Evolutionary conservation across 352 stramenopile genomes (phyloP).

Genomic region (Phytophthora sp.): DNA sequence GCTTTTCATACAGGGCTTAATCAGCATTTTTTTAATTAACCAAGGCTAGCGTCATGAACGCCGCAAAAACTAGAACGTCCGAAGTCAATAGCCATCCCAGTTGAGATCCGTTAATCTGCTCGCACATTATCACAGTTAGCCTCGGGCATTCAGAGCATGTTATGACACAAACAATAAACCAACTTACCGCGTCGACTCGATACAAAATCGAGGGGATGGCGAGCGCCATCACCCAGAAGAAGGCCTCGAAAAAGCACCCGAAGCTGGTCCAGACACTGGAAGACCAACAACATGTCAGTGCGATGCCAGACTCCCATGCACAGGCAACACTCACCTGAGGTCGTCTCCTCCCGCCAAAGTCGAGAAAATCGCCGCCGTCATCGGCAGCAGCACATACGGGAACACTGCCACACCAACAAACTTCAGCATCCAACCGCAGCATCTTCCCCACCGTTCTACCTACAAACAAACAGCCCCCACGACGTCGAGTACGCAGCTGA

Average conservation of each 20-base stretch:
- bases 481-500: constrained; percentile 63
- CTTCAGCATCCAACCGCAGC: not conserved
- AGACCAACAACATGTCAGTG: not conserved
- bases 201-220: constrained; percentile 71
- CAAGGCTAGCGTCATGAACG: constrained; percentile 61
- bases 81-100: constrained; percentile 67
- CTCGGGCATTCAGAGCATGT: not conserved
- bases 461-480: constrained; percentile 76
- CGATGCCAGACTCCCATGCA: not conserved
- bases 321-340: constrained; percentile 36
- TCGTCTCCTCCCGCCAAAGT: constrained; percentile 57
- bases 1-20: too few relatives aligned
- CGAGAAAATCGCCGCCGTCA: constrained; percentile 65
- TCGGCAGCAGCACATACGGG: constrained; percentile 65
- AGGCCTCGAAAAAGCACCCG: constrained; percentile 75
- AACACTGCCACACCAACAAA: constrained; percentile 43
- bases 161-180: not conserved
- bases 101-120: constrained; percentile 65
- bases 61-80: constrained; percentile 63
- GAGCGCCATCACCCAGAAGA: constrained; percentile 72
- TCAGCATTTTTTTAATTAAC: too few relatives aligned
- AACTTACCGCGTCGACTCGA: constrained; percentile 63
- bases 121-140: not conserved
- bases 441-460: not conserved
- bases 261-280: constrained; percentile 61